Evolutionary conservation across 2,329 filamentous ascomycete genomes (phyloP), one percentile per base, ranked within the genome.

Genomic region (Epichloe aotearoae): DNA sequence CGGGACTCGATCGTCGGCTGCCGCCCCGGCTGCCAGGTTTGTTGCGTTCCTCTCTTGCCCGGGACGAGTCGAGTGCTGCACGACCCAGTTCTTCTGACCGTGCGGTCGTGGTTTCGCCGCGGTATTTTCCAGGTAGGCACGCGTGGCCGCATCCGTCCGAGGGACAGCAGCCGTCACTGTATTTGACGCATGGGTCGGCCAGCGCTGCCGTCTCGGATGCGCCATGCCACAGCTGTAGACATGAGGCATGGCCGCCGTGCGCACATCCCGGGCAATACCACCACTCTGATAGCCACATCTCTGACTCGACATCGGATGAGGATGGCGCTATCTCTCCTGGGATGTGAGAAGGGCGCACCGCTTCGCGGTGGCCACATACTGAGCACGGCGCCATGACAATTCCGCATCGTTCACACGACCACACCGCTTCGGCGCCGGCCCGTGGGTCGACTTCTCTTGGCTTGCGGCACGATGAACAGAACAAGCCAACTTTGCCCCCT

Each of bases 71-170:
- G 3, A 71, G 65, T 1, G 73, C 68, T 1, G 65, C 70, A 3
- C 75, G 70, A 11, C 69, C 71, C 2, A 80, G 62, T 51, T 80
- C 77, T n/a, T 79, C 77, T 34, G 69, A 70, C 4, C 70, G 65
- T 3, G 67, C 67, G 0, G 68, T 70, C 26, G 61, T 65, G 1
- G 61, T 69, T 56, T 79, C 75, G 6, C 73, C 67, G 4, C 76
- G 71, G 65, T 78, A 81, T 37, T 67, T 67, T 0, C 78, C 77
- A 0, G 79, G 78, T 0, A 83, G 69, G 54, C 80, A 84, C 30
- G 77, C 76, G 57, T 84, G 80, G 3, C 79, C 75, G 59, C 80
- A 84, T 0, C 80, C 80, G 54, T 83, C 79, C n/a, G 81, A 64
- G 2, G 80, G 80, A 55, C 80, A 84, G 61, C 74, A 81, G 0